Evolutionary conservation across 2,329 filamentous ascomycete genomes (phyloP).

Genomic region (Rhinocladiella similis): DNA sequence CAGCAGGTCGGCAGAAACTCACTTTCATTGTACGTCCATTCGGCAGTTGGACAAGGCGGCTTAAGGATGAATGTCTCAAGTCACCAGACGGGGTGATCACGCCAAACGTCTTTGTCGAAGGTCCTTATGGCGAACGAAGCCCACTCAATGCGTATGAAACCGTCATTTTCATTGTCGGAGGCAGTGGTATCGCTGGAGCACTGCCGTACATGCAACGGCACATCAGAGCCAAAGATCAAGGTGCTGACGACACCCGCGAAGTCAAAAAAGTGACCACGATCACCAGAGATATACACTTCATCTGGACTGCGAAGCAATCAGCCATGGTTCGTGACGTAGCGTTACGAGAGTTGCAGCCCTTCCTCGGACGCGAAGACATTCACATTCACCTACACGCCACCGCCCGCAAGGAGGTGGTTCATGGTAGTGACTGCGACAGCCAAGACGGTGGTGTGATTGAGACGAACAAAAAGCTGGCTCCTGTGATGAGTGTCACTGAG

Average conservation of each 20-base stretch:
- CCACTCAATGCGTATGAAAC: constrained; percentile 50
- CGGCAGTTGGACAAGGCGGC: constrained; percentile 50
- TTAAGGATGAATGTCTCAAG: constrained; percentile 32
- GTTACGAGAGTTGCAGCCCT: constrained; percentile 29
- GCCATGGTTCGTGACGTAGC: constrained; percentile 34
- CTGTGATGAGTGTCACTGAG: too few species aligned
- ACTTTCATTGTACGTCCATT: constrained; percentile 53
- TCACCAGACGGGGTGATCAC: not conserved
- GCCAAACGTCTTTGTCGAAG: constrained; percentile 48
- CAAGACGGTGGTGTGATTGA: too few species aligned
- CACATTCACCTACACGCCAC: constrained; percentile 34
- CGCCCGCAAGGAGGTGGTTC: constrained; percentile 20
- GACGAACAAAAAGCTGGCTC: too few species aligned
- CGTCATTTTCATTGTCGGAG: constrained; percentile 49
- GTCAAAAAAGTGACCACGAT: constrained; percentile 11
- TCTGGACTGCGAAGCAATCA: constrained; percentile 37
- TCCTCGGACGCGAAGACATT: constrained; percentile 34
- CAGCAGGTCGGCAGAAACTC: constrained; percentile 33
- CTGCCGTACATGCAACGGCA: constrained; percentile 45
- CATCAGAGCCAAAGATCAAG: constrained; percentile 22
- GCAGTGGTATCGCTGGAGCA: constrained; percentile 42
- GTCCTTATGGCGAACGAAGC: constrained; percentile 48
- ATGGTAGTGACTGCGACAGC: too few species aligned
- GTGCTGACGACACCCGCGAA: not conserved
- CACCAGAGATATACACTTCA: constrained; percentile 33